Base-by-base conservation (phyloP, 2,329 filamentous ascomycete genomes). In the Microsporum canis region DNA sequence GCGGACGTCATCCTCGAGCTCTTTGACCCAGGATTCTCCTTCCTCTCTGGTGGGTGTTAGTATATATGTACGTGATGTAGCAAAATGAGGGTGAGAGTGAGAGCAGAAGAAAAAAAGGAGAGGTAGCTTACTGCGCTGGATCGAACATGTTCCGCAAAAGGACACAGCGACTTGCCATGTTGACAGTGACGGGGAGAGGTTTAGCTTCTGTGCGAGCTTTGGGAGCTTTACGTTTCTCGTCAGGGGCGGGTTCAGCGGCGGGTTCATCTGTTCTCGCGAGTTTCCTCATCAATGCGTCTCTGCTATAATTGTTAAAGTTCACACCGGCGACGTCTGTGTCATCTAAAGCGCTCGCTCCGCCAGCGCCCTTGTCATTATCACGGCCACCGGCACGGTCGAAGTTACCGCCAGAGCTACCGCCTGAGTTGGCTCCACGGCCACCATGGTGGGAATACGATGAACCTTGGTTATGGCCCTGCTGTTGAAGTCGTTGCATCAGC, bases 301-400 rank as follows among this genome's bases (percentile, higher is more conserved):
- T 89, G 81, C 90, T 96, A 80, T 95, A 96, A 77, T 96, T 96
- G 83, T 91, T 96, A 87, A 97, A 97, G 78, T 97, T 97, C 76
- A 99, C 92, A 71, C 94, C 94, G 58, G 89, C 90, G 72, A 99
- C 94, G 75, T 99, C 94, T 64, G 91, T 95, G 73, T 99, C 94
- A 77, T 99, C 94, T 59, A 99, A 81, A 69, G 94, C 94, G 78
- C 91, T 96, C 57, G 92, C 92, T 68, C 91, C 91, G 63, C 89
- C 88, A 53, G 88, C 84, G 66, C 84, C 84, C 76, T 96, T 96
- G 71, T 96, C 90, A 73, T 86, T 89, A 70, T 95, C 90, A 69
- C 91, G 86, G 67, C 88, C 89, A 67, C 90, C 88, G 62, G 91
- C 89, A 70, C 92, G 89, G 74, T 97, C 94, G 72, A 96, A 97